Evolutionary conservation across 2,329 filamentous ascomycete genomes (phyloP).

Genomic region (Exophiala lecanii-corni): DNA sequence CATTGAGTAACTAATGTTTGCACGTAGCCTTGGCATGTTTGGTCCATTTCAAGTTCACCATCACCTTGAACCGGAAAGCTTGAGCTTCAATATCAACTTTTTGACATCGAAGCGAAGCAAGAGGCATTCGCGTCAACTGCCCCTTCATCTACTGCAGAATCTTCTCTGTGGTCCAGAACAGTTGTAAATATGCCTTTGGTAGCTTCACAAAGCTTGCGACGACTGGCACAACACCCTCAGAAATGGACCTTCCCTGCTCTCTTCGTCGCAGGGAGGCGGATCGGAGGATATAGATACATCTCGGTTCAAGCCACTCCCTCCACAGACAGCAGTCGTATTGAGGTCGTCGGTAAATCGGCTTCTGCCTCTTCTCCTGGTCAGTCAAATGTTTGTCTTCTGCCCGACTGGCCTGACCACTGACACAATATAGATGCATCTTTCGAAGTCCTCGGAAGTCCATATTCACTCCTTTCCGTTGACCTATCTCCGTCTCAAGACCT

Average conservation of each 20-base stretch:
- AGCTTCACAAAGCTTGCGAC: slow-evolving; percentile 17
- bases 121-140: too few relatives aligned
- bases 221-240: slow-evolving; percentile 15
- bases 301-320: slow-evolving; percentile 43
- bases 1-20: too few relatives aligned
- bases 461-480: slow-evolving; percentile 88
- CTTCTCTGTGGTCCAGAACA: too few relatives aligned
- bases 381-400: slow-evolving; percentile 17
- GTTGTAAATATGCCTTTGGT: slow-evolving; percentile 24
- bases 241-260: slow-evolving; percentile 26
- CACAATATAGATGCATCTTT: slow-evolving; percentile 74
- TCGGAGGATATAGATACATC: slow-evolving; percentile 34
- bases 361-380: slow-evolving; percentile 42
- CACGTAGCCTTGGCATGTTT: too few relatives aligned
- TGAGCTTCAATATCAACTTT: too few relatives aligned
- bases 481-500: slow-evolving; percentile 90
- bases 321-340: slow-evolving; percentile 32
- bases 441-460: slow-evolving; percentile 85
- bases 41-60: too few relatives aligned
- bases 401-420: slow-evolving; percentile 5
- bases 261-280: slow-evolving; percentile 23
- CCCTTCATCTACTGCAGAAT: too few relatives aligned
- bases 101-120: too few relatives aligned
- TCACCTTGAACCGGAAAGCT: too few relatives aligned
- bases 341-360: slow-evolving; percentile 36